Conservation (phyloP, 805 yeast species). For the Hagleromyces aurorensis region DNA sequence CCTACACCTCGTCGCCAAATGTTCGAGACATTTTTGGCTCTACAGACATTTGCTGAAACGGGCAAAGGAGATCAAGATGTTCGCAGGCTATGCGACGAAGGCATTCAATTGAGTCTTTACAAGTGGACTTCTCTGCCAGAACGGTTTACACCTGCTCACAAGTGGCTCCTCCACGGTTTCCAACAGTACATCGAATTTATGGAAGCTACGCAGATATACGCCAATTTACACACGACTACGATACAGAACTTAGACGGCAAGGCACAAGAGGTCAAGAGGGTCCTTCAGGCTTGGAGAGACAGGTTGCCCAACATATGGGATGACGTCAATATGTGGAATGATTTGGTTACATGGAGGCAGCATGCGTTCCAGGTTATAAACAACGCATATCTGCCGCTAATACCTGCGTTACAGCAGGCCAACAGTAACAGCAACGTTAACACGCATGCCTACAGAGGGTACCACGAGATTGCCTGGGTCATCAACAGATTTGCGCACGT, state of each 20-base stretch:
- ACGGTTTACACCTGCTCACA: slow-evolving; percentile 71
- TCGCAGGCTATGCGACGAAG: slow-evolving; percentile 86
- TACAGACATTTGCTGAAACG: slow-evolving; percentile 91
- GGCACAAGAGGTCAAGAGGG: slow-evolving; percentile 90
- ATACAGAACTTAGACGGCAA: slow-evolving; percentile 88
- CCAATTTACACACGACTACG: slow-evolving; percentile 79
- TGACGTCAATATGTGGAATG: slow-evolving; percentile 96
- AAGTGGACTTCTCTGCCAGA: slow-evolving; percentile 89
- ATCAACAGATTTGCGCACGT: slow-evolving; percentile 97
- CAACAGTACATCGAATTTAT: slow-evolving; percentile 96
- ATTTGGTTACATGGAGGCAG: slow-evolving; percentile 95
- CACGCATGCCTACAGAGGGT: slow-evolving; percentile 94
- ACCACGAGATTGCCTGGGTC: slow-evolving; percentile 98
- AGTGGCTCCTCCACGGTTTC: slow-evolving; percentile 84
- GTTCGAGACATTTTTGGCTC: slow-evolving; percentile 85
- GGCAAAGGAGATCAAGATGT: slow-evolving; percentile 80
- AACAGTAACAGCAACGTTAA: slow-evolving; percentile 65
- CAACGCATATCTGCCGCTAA: slow-evolving; percentile 86
- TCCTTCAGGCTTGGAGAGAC: slow-evolving; percentile 96
- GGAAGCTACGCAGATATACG: slow-evolving; percentile 94
- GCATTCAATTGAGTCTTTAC: slow-evolving; percentile 82
- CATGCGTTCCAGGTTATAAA: slow-evolving; percentile 96
- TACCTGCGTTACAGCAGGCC: slow-evolving; percentile 72
- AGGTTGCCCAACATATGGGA: slow-evolving; percentile 96
- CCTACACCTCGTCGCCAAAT: slow-evolving; percentile 97